phyloP scores from a whole-genome alignment of 106 monocot genomes.

The Cymbidium sinense region DNA sequence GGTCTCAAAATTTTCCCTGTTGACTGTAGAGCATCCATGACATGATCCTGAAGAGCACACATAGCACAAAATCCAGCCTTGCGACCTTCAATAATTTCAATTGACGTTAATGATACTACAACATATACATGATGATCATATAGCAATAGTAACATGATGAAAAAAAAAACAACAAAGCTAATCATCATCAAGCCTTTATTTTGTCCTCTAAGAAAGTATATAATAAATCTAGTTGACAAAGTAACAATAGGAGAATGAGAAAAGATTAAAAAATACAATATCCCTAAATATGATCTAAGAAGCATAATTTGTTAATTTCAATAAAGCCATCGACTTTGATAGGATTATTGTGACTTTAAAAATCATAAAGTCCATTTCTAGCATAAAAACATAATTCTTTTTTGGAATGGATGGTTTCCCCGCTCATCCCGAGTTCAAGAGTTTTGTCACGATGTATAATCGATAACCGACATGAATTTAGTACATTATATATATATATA shows the following conservation, averaged over 20 bases:
- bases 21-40: constrained; percentile 79
- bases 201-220: neutral
- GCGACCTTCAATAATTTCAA: constrained; percentile 37
- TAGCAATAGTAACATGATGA: neutral
- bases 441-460: too few species aligned
- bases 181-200: neutral
- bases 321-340: neutral
- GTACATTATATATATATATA: too few species aligned
- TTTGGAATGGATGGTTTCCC: neutral
- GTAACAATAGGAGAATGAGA: neutral
- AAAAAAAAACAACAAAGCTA: neutral
- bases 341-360: neutral
- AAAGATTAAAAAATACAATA: neutral
- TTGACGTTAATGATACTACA: neutral
- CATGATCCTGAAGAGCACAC: constrained; percentile 96
- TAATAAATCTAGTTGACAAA: neutral
- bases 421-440: neutral
- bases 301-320: neutral
- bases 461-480: too few species aligned
- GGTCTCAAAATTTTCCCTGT: constrained; percentile 87
- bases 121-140: neutral
- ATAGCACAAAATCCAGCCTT: constrained; percentile 91
- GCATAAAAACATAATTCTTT: neutral
- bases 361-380: neutral
- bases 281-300: neutral